phyloP scores from a whole-genome alignment of 2,329 filamentous ascomycete species.

The Cadophora gregata region DNA sequence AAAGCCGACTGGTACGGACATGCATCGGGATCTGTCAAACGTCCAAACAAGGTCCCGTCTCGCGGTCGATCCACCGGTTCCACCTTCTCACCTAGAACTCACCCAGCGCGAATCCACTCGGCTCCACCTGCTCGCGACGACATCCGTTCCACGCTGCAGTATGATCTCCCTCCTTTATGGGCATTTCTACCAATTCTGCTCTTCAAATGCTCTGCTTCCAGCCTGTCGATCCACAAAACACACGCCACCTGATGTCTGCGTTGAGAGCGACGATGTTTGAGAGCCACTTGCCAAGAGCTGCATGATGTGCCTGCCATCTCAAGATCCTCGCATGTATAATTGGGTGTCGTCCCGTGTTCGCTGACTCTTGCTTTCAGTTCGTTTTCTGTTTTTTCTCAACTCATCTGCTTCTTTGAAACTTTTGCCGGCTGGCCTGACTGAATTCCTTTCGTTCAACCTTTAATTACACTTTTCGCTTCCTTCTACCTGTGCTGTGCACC shows the following conservation, averaged over 20 bases:
- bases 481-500: conserved; percentile 22
- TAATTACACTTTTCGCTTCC: conserved; percentile 2
- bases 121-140: conserved; percentile 11
- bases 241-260: not conserved
- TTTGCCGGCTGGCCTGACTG: conserved; percentile 17
- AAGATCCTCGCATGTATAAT: conserved; percentile 3
- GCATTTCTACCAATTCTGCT: not conserved
- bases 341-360: conserved; percentile 7
- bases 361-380: not conserved
- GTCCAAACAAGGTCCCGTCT: conserved; percentile 14
- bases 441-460: conserved; percentile 5
- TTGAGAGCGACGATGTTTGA: conserved; percentile 2
- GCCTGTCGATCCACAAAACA: not conserved
- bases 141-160: conserved; percentile 10
- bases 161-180: conserved; percentile 11
- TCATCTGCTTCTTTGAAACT: conserved; percentile 15
- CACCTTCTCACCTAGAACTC: not conserved
- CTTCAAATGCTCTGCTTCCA: not conserved
- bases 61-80: conserved; percentile 11
- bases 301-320: not conserved
- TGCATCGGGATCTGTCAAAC: conserved; percentile 14
- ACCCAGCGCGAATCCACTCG: conserved; percentile 7
- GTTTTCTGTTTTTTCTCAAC: conserved; percentile 3
- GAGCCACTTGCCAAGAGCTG: conserved; percentile 3
- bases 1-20: not conserved